Conservation (phyloP, 169 alveolate genomes). For the Sarcocystis neurona region DNA sequence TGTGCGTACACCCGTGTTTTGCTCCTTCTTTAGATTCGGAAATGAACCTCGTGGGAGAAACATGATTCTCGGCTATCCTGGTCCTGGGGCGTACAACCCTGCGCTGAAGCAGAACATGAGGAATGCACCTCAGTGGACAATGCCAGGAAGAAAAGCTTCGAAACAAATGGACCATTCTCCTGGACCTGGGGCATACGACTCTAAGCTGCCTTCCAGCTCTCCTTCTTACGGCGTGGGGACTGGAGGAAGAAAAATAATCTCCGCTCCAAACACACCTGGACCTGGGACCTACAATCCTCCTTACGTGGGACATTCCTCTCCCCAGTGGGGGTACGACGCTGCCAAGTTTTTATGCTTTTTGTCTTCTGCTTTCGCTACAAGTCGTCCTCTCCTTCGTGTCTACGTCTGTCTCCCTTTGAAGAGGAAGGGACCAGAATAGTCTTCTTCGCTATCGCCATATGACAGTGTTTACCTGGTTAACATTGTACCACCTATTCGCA, state of each 20-base stretch:
- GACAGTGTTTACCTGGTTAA: too few species aligned
- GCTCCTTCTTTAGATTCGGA: not conserved
- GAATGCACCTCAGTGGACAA: constrained; percentile 31
- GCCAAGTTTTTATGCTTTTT: not conserved
- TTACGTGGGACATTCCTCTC: constrained; percentile 22
- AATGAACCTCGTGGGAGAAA: constrained; percentile 14
- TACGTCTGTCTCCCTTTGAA: too few species aligned
- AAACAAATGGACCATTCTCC: not conserved
- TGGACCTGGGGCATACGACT: constrained; percentile 37
- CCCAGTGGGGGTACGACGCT: constrained; percentile 53
- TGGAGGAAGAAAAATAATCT: not conserved
- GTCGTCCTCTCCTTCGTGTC: too few species aligned
- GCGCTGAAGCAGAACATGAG: not conserved
- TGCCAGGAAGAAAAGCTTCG: constrained; percentile 21
- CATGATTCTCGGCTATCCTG: not conserved
- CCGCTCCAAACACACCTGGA: constrained; percentile 40
- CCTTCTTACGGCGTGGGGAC: constrained; percentile 54
- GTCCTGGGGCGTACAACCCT: constrained; percentile 30
- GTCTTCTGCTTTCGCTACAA: not conserved
- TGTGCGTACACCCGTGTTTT: too few species aligned
- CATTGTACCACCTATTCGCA: not conserved
- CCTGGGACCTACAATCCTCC: constrained; percentile 48
- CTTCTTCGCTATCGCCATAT: too few species aligned
- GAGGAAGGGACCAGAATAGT: too few species aligned
- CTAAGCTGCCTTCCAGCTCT: not conserved